phyloP scores from a whole-genome alignment of 2,329 filamentous ascomycete species.

The Fusarium decemcellulare region DNA sequence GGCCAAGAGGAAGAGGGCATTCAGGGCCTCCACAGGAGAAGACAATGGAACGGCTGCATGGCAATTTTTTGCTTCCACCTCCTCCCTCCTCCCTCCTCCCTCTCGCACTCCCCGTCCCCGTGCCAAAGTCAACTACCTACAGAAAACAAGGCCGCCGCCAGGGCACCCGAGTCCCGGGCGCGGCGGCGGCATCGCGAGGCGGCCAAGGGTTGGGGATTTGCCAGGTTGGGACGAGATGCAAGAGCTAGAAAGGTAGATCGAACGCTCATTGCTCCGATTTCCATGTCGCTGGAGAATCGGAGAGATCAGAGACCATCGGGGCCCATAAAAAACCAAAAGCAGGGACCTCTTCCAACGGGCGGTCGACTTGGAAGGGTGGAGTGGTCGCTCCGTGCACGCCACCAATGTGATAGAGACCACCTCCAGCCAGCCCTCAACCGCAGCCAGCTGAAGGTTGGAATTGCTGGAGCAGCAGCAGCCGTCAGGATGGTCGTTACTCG shows the following conservation, averaged over 20 bases:
- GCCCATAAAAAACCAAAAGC: constrained; percentile 36
- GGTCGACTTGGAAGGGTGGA: constrained; percentile 1
- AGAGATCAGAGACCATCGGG: constrained; percentile 50
- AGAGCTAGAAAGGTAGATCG: constrained; percentile 47
- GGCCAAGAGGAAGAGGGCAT: constrained; percentile 27
- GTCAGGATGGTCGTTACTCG: neutral
- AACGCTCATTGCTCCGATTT: constrained; percentile 54
- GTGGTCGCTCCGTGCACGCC: neutral
- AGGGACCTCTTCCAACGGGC: constrained; percentile 45
- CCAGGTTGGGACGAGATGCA: constrained; percentile 35
- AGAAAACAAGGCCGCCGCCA: constrained; percentile 25
- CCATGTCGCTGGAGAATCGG: constrained; percentile 42
- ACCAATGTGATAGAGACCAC: neutral
- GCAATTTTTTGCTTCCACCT: constrained; percentile 29
- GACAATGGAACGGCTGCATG: constrained; percentile 2
- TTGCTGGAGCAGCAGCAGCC: neutral
- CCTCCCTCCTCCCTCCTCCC: neutral
- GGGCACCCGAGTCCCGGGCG: constrained; percentile 37
- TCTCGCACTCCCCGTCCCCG: neutral
- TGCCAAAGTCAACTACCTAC: neutral
- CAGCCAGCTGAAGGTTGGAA: neutral
- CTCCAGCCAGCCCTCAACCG: neutral
- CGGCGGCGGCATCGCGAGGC: constrained; percentile 31
- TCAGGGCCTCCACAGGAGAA: constrained; percentile 29
- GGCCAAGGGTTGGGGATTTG: constrained; percentile 33